A percentile compares a stretch with the other conserved stretches of the same genome.
Conservation (phyloP, 148 eudicot genomes). For the Mesembryanthemum crystallinum region DNA sequence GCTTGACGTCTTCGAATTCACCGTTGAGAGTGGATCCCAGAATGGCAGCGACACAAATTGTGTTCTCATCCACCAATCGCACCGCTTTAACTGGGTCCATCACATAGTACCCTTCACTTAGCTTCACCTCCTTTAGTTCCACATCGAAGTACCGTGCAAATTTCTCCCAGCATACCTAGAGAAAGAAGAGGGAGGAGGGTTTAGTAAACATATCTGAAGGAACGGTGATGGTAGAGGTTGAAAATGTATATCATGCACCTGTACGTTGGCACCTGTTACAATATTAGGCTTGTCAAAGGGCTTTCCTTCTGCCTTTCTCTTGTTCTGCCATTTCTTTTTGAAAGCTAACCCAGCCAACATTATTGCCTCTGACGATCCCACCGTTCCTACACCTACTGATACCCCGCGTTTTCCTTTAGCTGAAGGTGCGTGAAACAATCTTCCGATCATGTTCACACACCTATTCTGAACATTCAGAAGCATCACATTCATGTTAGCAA, state of each 20-base stretch:
- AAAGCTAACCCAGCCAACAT: conserved; percentile 50
- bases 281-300: conserved; percentile 45
- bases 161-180: conserved; percentile 51
- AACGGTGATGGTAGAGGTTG: background rate
- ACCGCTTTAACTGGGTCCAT: conserved; percentile 48
- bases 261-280: conserved; percentile 50
- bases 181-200: background rate
- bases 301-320: conserved; percentile 40
- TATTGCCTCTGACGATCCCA: conserved; percentile 49
- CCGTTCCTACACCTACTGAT: conserved; percentile 46
- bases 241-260: conserved; percentile 16
- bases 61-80: conserved; percentile 45
- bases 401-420: conserved; percentile 27
- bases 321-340: conserved; percentile 52
- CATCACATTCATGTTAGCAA: background rate
- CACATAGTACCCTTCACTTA: conserved; percentile 40
- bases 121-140: conserved; percentile 46
- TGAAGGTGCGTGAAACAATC: conserved; percentile 40
- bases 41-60: conserved; percentile 46
- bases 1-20: conserved; percentile 50
- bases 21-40: conserved; percentile 50
- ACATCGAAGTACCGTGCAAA: conserved; percentile 52
- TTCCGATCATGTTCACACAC: conserved; percentile 44
- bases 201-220: background rate
- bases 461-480: conserved; percentile 34